Conservation (phyloP, 2,329 filamentous ascomycete species). For the Zarea fungicola region DNA sequence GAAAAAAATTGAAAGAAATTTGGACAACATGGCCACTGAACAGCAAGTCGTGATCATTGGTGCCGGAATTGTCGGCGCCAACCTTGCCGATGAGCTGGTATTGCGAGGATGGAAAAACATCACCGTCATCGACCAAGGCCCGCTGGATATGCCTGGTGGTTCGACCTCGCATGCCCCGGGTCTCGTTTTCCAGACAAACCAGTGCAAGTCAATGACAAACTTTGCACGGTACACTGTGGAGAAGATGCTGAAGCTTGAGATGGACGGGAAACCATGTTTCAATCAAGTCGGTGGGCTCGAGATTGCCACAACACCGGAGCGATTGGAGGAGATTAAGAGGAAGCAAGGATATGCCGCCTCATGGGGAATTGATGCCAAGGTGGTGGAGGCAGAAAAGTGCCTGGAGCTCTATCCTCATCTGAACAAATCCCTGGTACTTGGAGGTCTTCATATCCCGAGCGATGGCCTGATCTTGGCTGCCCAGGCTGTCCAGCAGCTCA, state of each 20-base stretch:
- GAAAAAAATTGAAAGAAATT: constrained; percentile 16
- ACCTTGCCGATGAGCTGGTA: constrained; percentile 59
- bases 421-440: constrained; percentile 48
- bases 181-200: constrained; percentile 58
- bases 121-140: constrained; percentile 60
- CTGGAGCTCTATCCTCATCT: constrained; percentile 48
- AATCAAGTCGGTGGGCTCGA: constrained; percentile 60
- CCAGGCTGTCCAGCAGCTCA: constrained; percentile 55
- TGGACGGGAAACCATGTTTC: constrained; percentile 40
- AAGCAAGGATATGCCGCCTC: constrained; percentile 56
- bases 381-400: constrained; percentile 50
- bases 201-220: constrained; percentile 51
- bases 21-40: constrained; percentile 28
- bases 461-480: constrained; percentile 58
- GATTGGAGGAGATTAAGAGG: constrained; percentile 56
- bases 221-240: constrained; percentile 58
- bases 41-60: constrained; percentile 54
- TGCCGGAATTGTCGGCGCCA: constrained; percentile 59
- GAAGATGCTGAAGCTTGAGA: constrained; percentile 49
- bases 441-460: constrained; percentile 54
- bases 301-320: constrained; percentile 53
- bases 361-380: constrained; percentile 52
- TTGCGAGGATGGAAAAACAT: constrained; percentile 58
- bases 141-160: constrained; percentile 56
- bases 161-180: constrained; percentile 62